Evolutionary conservation across 2,329 filamentous ascomycete genomes (phyloP).

Genomic region (Fusarium domesticum): DNA sequence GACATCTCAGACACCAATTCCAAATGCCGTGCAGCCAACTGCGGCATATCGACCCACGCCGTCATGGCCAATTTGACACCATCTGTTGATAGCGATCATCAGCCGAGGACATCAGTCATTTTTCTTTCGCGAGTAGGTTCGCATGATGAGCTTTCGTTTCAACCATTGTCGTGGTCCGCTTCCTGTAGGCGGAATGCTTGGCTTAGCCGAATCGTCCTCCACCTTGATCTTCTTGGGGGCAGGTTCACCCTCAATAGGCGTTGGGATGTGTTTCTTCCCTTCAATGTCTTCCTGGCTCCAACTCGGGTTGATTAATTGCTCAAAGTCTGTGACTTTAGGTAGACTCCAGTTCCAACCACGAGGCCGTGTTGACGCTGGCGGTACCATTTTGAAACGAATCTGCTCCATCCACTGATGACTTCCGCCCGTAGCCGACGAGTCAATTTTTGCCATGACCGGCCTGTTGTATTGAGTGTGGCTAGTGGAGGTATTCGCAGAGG

Average conservation of each 20-base stretch:
- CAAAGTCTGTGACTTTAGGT: conserved; percentile 29
- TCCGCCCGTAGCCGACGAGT: background rate
- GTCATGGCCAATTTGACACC: too few species aligned
- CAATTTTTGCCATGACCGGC: conserved; percentile 14
- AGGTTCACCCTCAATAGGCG: background rate
- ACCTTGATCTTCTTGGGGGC: conserved; percentile 15
- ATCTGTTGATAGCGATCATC: too few species aligned
- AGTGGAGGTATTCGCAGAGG: conserved; percentile 2
- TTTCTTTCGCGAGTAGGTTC: conserved; percentile 12
- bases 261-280: conserved; percentile 1
- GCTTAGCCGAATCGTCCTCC: background rate
- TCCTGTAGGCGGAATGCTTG: background rate
- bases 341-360: conserved; percentile 12
- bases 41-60: too few species aligned
- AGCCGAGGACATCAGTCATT: background rate
- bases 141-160: conserved; percentile 1
- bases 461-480: conserved; percentile 27
- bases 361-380: background rate
- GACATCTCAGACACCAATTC: background rate
- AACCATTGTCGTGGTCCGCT: background rate
- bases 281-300: background rate
- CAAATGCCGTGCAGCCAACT: background rate
- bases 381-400: conserved; percentile 28
- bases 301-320: conserved; percentile 11
- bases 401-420: conserved; percentile 27